Evolutionary conservation across 768 basidiomycete genomes (phyloP).

Genomic region (Rhodotorula kratochvilovae): DNA sequence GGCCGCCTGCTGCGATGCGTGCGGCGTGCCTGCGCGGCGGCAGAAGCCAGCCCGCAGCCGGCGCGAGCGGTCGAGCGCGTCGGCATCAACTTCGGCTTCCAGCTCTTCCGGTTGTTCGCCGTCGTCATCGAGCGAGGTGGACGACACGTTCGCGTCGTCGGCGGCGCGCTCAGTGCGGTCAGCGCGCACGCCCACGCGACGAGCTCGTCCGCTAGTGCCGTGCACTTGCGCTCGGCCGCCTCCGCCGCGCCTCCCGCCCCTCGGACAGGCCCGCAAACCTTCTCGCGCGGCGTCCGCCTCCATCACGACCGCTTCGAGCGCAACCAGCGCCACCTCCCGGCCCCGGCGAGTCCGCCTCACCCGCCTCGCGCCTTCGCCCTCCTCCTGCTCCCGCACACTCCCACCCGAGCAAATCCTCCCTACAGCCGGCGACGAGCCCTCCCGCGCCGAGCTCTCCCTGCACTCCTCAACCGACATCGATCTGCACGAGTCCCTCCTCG

Average conservation of each 20-base stretch:
- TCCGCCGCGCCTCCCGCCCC: background rate
- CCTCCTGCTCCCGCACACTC: background rate
- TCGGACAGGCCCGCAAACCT: too few relatives aligned
- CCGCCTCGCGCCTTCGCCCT: too few relatives aligned
- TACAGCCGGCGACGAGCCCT: background rate
- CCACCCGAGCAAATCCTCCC: background rate
- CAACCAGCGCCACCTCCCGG: too few relatives aligned
- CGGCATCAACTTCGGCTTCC: background rate
- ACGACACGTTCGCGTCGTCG: background rate
- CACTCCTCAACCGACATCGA: conserved; percentile 31
- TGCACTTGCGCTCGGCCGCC: background rate
- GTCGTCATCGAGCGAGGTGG: background rate
- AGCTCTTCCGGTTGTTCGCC: background rate
- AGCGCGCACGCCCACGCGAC: background rate
- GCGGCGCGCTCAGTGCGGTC: background rate
- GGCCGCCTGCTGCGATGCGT: background rate
- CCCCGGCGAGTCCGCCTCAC: background rate
- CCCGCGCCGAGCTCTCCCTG: conserved; percentile 2
- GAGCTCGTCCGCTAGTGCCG: too few relatives aligned
- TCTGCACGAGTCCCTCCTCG: conserved; percentile 5
- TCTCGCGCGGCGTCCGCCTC: too few relatives aligned
- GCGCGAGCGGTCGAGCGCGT: too few relatives aligned
- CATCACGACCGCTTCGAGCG: too few relatives aligned
- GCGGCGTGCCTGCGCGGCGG: too few relatives aligned
- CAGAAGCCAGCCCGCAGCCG: background rate